phyloP scores from a whole-genome alignment of 2,329 filamentous ascomycete genomes.

The Teratosphaeriaceae sp. region DNA sequence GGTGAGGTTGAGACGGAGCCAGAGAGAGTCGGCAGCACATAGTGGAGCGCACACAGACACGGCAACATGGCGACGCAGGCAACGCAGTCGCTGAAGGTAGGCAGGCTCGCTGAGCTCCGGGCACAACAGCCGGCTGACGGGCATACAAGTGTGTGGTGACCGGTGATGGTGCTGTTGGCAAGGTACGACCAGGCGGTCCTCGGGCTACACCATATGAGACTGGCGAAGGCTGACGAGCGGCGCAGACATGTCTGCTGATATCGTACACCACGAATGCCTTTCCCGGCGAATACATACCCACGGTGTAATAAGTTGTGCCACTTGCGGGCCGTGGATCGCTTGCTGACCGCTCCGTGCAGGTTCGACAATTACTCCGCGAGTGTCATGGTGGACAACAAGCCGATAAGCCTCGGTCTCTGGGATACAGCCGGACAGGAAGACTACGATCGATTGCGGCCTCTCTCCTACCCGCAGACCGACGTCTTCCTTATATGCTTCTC shows the following conservation, averaged over 20 bases:
- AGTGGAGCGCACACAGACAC: no score
- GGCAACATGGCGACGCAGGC: conserved; percentile 64
- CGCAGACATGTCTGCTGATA: conserved; percentile 96
- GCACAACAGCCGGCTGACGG: not conserved
- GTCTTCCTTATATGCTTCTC: conserved; percentile 99
- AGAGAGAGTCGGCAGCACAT: not conserved
- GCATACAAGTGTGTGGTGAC: conserved; percentile 85
- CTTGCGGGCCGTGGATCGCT: no score
- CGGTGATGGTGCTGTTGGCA: conserved; percentile 97
- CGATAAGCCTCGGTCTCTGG: conserved; percentile 93
- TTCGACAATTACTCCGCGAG: no score
- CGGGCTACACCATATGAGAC: no score
- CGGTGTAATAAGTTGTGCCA: no score
- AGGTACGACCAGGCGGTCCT: no score
- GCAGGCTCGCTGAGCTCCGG: conserved; percentile 2
- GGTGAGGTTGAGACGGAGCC: not conserved
- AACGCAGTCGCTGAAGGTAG: conserved; percentile 87
- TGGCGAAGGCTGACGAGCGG: no score
- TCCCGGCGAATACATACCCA: conserved; percentile 98
- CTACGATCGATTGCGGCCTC: conserved; percentile 92
- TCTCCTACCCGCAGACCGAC: conserved; percentile 97
- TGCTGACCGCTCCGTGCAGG: conserved; percentile 49
- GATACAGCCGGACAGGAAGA: conserved; percentile 99
- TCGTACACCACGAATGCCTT: conserved; percentile 99
- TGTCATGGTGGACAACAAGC: no score